phyloP scores from a whole-genome alignment of 331 rosid species.

The Stylosanthes scabra region DNA sequence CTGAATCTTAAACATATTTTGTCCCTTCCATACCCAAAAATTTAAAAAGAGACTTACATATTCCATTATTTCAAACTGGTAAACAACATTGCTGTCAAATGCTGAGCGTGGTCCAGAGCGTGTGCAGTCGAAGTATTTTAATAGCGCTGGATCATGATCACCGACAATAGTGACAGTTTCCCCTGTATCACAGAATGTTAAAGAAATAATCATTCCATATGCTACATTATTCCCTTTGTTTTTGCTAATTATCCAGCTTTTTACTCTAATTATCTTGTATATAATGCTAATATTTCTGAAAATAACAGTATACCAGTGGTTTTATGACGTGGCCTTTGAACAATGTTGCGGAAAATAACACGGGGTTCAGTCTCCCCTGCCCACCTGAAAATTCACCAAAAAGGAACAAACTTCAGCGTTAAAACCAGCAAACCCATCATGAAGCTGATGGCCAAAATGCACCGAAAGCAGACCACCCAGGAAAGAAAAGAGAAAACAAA shows the following conservation, averaged over 20 bases:
- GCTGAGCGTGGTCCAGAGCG: conserved; percentile 65
- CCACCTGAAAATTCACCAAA: conserved; percentile 66
- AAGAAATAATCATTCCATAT: not conserved
- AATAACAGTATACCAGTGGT: conserved; percentile 40
- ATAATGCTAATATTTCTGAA: not conserved
- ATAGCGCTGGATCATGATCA: conserved; percentile 79
- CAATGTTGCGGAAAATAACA: conserved; percentile 95
- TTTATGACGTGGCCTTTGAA: conserved; percentile 97
- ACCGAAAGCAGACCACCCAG: not conserved
- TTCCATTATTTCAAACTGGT: conserved; percentile 61
- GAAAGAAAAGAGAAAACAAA: not conserved
- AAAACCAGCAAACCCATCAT: not conserved
- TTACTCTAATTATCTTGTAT: not conserved
- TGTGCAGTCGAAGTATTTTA: conserved; percentile 69
- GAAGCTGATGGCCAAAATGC: not conserved
- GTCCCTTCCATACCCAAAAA: not conserved
- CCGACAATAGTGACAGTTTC: conserved; percentile 93
- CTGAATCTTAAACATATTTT: conserved; percentile 1
- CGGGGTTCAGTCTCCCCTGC: conserved; percentile 97
- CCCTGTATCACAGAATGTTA: conserved; percentile 52
- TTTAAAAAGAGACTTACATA: conserved; percentile 46
- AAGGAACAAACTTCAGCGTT: conserved; percentile 15
- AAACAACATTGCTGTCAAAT: conserved; percentile 60
- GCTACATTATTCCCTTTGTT: not conserved
- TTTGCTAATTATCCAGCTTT: not conserved